A percentile compares a stretch with the other conserved stretches of the same genome.
Conservation (phyloP, 768 basidiomycete genomes). For the Wakefieldia striispora region DNA sequence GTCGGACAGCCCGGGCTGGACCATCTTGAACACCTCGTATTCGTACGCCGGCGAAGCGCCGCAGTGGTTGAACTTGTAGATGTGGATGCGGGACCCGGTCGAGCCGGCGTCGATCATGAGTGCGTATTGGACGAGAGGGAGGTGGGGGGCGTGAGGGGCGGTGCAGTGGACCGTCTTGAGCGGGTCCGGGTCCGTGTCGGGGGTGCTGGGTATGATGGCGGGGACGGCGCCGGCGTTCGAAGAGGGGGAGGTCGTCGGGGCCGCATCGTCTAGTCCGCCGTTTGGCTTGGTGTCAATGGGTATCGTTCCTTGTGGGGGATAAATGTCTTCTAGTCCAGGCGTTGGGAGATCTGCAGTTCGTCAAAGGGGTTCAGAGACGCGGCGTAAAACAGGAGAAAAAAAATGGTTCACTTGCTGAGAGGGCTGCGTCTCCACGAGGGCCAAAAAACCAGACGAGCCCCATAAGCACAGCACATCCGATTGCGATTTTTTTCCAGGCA, state of each 20-base stretch:
- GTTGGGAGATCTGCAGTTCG: conserved; percentile 17
- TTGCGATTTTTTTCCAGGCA: conserved; percentile 66
- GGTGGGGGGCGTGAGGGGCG: conserved; percentile 43
- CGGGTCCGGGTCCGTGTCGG: conserved; percentile 73
- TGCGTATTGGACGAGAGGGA: conserved; percentile 81
- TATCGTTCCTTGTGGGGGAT: conserved; percentile 20
- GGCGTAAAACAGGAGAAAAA: neutral
- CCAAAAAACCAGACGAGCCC: conserved; percentile 67
- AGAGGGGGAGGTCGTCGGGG: conserved; percentile 1
- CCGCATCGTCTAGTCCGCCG: neutral
- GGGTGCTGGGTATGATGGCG: conserved; percentile 45
- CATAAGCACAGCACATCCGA: conserved; percentile 56
- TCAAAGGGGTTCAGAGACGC: too few species aligned
- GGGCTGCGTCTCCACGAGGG: conserved; percentile 33
- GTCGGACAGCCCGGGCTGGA: conserved; percentile 73
- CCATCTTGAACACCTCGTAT: conserved; percentile 89
- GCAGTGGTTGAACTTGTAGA: conserved; percentile 98
- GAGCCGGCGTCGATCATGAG: conserved; percentile 99
- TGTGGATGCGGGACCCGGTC: conserved; percentile 94
- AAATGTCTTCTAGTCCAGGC: conserved; percentile 23
- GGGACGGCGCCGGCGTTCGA: neutral
- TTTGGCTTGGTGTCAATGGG: conserved; percentile 3
- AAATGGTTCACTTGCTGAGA: conserved; percentile 21
- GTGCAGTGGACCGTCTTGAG: conserved; percentile 72
- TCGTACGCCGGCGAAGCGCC: conserved; percentile 73